Evolutionary conservation across 75 land plant genomes (phyloP), one percentile per base, ranked within the genome.

Genomic region (Selaginella moellendorffii): DNA sequence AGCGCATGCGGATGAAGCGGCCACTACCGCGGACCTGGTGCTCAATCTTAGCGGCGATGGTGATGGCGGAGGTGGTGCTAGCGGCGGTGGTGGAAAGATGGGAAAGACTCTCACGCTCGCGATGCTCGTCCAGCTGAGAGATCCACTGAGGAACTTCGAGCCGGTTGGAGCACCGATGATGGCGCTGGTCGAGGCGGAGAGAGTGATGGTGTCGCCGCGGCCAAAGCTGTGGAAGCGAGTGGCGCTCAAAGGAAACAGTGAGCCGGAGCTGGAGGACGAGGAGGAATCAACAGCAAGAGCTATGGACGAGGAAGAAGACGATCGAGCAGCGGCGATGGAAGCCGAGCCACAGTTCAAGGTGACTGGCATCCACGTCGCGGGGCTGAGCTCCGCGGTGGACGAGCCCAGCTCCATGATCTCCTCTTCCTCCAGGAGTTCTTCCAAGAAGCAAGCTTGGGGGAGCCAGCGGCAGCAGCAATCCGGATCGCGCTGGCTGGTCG

Each of bases 151-250:
- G 31, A 71, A 67, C 29, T 67, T 28, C 29, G 73, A 71, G 24
- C 72, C 73, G 20, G 71, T 71, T 54, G 73, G 73, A 28, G 62
- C 42, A 23, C 73, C 73, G 1, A 71, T 71, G 73, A 71, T 71
- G 31, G 73, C 73, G 31, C 29, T 71, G 26, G 71, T 71, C 19
- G 69, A 71, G 42, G 70, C 73, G 51, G 73, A 71, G 27, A 54
- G 71, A 1, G 73, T 68, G 20, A 1, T 71, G 5, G 64, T 52
- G 26, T 61, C 71, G 10, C 61, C 61, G 8, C n/a, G 59, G 8
- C 42, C 72, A 1, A 52, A 52, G 54, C 19, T 17, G 20, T 31
- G 54, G 65, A 58, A 28, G 31, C 29, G 12, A 65, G 65, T 62
- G 17, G 54, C 29, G 31, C 63, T 62, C 23, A 22, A 23, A 67